phyloP scores from a whole-genome alignment of 2,329 filamentous ascomycete species.

The Mollisiaceae sp. region DNA sequence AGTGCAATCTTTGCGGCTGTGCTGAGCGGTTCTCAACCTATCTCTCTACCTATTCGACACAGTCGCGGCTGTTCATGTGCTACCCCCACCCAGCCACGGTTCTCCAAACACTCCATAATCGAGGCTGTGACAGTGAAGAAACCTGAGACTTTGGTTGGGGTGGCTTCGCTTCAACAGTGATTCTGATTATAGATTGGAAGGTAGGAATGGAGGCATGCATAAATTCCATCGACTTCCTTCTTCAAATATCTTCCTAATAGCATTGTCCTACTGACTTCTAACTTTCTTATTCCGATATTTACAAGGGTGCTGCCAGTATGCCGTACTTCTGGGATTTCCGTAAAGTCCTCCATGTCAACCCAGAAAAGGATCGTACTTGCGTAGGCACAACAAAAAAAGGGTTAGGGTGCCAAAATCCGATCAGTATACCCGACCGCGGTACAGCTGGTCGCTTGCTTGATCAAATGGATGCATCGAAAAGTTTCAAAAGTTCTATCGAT shows the following conservation, averaged over 20 bases:
- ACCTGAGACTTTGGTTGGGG: background rate
- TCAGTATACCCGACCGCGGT: constrained; percentile 2
- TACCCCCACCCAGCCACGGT: background rate
- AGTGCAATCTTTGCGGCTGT: background rate
- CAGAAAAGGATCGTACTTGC: constrained; percentile 15
- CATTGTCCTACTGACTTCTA: background rate
- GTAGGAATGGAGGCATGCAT: background rate
- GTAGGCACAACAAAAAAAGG: constrained; percentile 17
- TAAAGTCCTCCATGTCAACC: constrained; percentile 19
- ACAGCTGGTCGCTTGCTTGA: constrained; percentile 19
- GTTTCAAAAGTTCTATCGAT: background rate
- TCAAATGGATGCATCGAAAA: constrained; percentile 22
- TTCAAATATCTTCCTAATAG: background rate
- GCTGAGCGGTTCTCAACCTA: background rate
- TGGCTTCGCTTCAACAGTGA: background rate
- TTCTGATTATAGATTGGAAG: background rate
- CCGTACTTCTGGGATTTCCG: constrained; percentile 19
- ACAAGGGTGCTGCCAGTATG: constrained; percentile 5
- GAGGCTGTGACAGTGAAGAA: constrained; percentile 10
- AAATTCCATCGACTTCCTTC: background rate
- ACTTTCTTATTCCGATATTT: background rate
- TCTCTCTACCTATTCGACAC: background rate
- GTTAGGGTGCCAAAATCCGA: constrained; percentile 11
- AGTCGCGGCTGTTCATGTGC: background rate
- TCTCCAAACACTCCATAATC: background rate